Evolutionary conservation across 495 filamentous ascomycete species (phyloP), one percentile per base, ranked within the genome.

Genomic region (Penicillium lividum): DNA sequence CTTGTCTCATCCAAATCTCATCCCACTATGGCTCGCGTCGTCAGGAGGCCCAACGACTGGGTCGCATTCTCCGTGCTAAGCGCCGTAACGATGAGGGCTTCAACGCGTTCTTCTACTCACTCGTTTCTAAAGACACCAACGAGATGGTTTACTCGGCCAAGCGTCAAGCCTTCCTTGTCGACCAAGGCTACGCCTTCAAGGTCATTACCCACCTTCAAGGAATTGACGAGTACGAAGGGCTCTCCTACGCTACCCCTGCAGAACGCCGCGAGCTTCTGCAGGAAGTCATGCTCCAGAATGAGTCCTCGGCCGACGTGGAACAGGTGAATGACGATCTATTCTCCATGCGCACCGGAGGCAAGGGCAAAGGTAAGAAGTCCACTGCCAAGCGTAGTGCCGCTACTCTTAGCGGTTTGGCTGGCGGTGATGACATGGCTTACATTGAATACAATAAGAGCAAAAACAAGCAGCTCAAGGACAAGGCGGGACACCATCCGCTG

Each of bases 71-170:
- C 10, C 84, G 94, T 67, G 94, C 94, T 22, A 99, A 99, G 73
- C 87, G 94, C 33, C 82, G 95, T 60, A 98, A 97, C 67, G 94
- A 99, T 73, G 94, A 98, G 72, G 95, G 95, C 18, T 99, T 99
- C 76, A 99, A 99, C 74, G 94, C 94, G 0, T 99, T 99, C 77
- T 99, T 99, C 77, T 99, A 99, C 75, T 94, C 91, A 0, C 81
- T 99, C 5, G 94, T 99, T 31, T 94, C 90, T 9, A 97, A 97
- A 71, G 94, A 98, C 71, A 99, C 94, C 2, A 84, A 91, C 52
- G 94, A 99, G 75, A 98, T 99, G 95, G 93, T 88, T 72, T 99
- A 97, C 77, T 97, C 94, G 6, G 89, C 90, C 40, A 97, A 97
- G 75, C 86, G 94, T 22, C 94, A 99, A 69, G 95, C 94, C 28